Evolutionary conservation across 2,329 filamentous ascomycete species (phyloP), one percentile per base, ranked within the genome.

Genomic region (Colletotrichum liriopes): DNA sequence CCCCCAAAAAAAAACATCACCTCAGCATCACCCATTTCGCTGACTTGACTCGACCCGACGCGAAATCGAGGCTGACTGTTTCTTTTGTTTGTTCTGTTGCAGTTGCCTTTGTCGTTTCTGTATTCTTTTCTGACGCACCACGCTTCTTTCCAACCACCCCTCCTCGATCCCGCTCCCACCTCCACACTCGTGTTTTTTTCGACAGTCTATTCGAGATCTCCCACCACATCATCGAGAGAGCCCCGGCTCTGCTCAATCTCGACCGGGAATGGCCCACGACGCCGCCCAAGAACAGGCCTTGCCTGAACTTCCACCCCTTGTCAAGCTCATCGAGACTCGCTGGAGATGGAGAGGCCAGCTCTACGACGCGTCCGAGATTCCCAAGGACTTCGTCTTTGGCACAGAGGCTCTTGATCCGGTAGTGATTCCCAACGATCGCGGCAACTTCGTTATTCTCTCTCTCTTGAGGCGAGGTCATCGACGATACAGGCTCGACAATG

Each of bases 391-490:
- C 20, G 29, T 14, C 26, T 60, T 35, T n/a, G 29, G 16, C 18
- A 5, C 16, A 16, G 26, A 60, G 6, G 9, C 12, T 9, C 39
- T 35, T 1, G 29, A 35, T 8, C 20, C 12, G 8, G 23, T 43
- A 9, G 8, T 59, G 3, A 9, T 59, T 12, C 37, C 41, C 1
- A 59, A 43, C 4, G 37, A 39, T 29, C 8, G n/a, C 6, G 8
- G 23, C n/a, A 63, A 26, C 16, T 52, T 26, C 6, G n/a, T 35
- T 23, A 23, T 29, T 9, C 20, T 64, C 4, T 7, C 7, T 2
- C 49, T 23, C 1, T 49, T 54, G 16, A 64, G 35, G 8, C 47
- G 61, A 52, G 47, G 32, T 12, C 47, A 51, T 54, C 61, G 61
- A 41, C 61, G 49, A 3, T 64, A 64, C 18, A 35, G 8, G 1